A percentile compares a stretch with the other conserved stretches of the same genome.
Conservation (phyloP, 306 rosid species). For the Cicer cuneatum region DNA sequence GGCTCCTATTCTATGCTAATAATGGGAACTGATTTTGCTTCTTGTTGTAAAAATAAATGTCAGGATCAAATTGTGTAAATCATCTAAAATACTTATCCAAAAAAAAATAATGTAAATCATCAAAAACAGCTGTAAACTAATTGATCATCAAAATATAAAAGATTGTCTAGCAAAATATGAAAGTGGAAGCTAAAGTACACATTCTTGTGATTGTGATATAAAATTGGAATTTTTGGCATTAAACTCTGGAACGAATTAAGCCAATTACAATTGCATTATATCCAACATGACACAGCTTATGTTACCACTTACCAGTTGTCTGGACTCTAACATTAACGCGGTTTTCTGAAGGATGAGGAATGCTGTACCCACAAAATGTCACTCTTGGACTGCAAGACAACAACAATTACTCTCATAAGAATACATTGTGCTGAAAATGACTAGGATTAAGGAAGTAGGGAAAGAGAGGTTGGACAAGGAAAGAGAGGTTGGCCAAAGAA, state of each 20-base stretch:
- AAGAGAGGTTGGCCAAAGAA: not conserved
- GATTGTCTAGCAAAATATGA: not conserved
- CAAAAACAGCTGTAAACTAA: slow-evolving; percentile 15
- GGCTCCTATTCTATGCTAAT: not conserved
- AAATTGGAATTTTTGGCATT: slow-evolving; percentile 19
- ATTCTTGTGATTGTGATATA: not conserved
- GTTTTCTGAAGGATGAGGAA: slow-evolving; percentile 91
- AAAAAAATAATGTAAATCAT: slow-evolving; percentile 2
- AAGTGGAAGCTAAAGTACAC: not conserved
- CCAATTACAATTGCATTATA: slow-evolving; percentile 5
- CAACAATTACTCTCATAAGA: slow-evolving; percentile 19
- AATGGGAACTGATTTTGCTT: not conserved
- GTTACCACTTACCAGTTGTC: slow-evolving; percentile 81
- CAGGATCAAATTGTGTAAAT: slow-evolving; percentile 6
- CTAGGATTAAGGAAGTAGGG: slow-evolving; percentile 2
- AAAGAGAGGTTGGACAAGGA: not conserved
- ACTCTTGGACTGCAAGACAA: slow-evolving; percentile 73
- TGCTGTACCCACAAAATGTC: slow-evolving; percentile 79
- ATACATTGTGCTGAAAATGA: slow-evolving; percentile 3
- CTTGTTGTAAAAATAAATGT: not conserved
- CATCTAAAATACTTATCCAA: not conserved
- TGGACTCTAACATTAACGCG: slow-evolving; percentile 81
- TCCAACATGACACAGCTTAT: slow-evolving; percentile 1
- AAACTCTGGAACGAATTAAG: slow-evolving; percentile 5
- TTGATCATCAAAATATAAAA: not conserved